A percentile compares a stretch with the other conserved stretches of the same genome.
These are phyloP conservation scores for Monosporozyma yasuniensis DNA, from an alignment of 805 yeast genomes.

Conservation along the genomic window DNA sequence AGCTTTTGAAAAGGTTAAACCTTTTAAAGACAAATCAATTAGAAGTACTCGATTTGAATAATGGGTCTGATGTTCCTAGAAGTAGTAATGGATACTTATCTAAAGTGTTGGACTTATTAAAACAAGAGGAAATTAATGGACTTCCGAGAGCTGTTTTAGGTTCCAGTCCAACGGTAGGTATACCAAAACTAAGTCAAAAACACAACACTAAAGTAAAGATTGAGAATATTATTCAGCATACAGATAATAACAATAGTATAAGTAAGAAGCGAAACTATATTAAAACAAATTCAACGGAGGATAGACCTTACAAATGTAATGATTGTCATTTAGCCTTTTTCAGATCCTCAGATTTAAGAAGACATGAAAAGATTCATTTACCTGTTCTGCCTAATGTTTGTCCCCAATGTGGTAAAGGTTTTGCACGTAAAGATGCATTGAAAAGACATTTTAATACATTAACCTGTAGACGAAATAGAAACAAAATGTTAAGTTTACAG, in stretches of 20 bases:
- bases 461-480: slow-evolving; percentile 65
- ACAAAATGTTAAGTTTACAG: slow-evolving; percentile 32
- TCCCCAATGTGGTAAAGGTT: slow-evolving; percentile 66
- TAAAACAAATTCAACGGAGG: not conserved
- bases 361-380: slow-evolving; percentile 68
- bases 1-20: slow-evolving; percentile 12
- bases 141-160: not conserved
- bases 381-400: slow-evolving; percentile 66
- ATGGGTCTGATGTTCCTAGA: not conserved
- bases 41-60: not conserved
- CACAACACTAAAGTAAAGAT: not conserved
- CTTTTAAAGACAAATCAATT: not conserved
- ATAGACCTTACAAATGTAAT: slow-evolving; percentile 37
- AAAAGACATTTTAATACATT: slow-evolving; percentile 66
- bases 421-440: slow-evolving; percentile 73
- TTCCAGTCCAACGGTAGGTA: not conserved
- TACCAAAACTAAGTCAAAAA: not conserved
- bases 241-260: not conserved
- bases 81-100: not conserved
- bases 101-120: not conserved
- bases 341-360: slow-evolving; percentile 58
- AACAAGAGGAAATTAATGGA: not conserved
- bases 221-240: not conserved
- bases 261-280: not conserved
- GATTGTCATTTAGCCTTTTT: slow-evolving; percentile 55